Percentiles rank a stretch among this genome's conserved stretches.
Conservation (phyloP, 2,329 filamentous ascomycete species). For the Aspergillus sclerotialis region DNA sequence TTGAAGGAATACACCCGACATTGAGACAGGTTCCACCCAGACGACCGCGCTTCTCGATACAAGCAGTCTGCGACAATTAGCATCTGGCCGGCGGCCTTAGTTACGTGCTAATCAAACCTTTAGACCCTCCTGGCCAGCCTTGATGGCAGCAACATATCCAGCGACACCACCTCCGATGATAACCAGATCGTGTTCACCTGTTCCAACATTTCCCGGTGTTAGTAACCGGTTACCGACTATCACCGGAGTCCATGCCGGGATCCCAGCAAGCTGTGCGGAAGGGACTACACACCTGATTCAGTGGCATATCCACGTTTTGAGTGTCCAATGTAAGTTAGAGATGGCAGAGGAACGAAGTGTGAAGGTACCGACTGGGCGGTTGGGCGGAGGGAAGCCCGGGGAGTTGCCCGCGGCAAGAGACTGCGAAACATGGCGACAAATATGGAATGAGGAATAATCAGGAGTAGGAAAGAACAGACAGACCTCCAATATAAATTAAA, state of each 20-base stretch:
- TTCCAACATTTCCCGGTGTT: constrained; percentile 12
- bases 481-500: constrained; percentile 15
- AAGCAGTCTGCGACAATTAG: constrained; percentile 62
- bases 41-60: constrained; percentile 94
- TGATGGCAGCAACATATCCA: constrained; percentile 98
- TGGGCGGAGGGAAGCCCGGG: constrained; percentile 37
- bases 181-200: constrained; percentile 92
- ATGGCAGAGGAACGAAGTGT: constrained; percentile 28
- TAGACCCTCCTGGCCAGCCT: constrained; percentile 92
- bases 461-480: constrained; percentile 20
- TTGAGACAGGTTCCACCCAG: constrained; percentile 97
- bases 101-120: constrained; percentile 57
- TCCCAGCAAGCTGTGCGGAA: neutral
- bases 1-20: constrained; percentile 98
- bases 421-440: constrained; percentile 45
- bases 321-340: constrained; percentile 42
- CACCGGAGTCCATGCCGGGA: neutral
- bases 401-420: constrained; percentile 43
- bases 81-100: neutral
- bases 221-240: constrained; percentile 9
- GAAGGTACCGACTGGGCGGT: constrained; percentile 28
- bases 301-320: constrained; percentile 52
- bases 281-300: constrained; percentile 35
- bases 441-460: constrained; percentile 16
- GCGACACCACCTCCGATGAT: constrained; percentile 98